These are phyloP conservation scores for Zygoascus bituminiphila DNA, from an alignment of 805 yeast species.

Conservation along the genomic window DNA sequence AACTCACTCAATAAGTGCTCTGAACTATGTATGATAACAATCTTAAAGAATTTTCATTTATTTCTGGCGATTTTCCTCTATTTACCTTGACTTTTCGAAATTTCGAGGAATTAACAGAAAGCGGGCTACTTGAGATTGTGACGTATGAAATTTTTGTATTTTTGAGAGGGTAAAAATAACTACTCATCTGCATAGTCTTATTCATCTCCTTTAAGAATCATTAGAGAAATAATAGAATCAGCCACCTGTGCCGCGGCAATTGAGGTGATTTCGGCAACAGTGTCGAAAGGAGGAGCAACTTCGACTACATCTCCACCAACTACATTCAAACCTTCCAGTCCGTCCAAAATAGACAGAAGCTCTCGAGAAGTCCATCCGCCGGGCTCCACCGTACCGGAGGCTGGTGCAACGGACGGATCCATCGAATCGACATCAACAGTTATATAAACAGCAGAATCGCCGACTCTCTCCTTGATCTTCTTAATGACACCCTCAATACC, in stretches of 20 bases:
- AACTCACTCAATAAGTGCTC: too few species aligned
- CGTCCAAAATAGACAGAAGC: slow-evolving; percentile 49
- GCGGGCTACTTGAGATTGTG: too few species aligned
- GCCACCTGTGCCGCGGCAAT: slow-evolving; percentile 54
- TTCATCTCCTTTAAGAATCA: slow-evolving; percentile 6
- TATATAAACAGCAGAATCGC: slow-evolving; percentile 7
- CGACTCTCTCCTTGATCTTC: slow-evolving; percentile 31
- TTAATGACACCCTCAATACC: slow-evolving; percentile 49
- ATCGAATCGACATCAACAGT: slow-evolving; percentile 42
- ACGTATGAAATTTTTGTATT: too few species aligned
- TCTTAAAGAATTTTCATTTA: too few species aligned
- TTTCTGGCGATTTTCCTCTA: too few species aligned
- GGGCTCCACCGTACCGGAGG: slow-evolving; percentile 45
- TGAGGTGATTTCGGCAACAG: slow-evolving; percentile 45
- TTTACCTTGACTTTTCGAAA: too few species aligned
- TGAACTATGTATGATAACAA: too few species aligned
- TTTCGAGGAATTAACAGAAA: too few species aligned
- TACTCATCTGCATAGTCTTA: background rate
- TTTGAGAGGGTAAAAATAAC: too few species aligned
- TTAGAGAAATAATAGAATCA: slow-evolving; percentile 28
- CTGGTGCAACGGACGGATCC: slow-evolving; percentile 47
- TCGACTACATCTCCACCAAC: slow-evolving; percentile 75
- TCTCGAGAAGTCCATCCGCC: slow-evolving; percentile 48
- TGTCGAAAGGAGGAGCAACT: slow-evolving; percentile 57
- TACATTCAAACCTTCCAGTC: slow-evolving; percentile 48